Evolutionary conservation across 2,329 filamentous ascomycete genomes (phyloP).

Genomic region (Talaromyces sp.): DNA sequence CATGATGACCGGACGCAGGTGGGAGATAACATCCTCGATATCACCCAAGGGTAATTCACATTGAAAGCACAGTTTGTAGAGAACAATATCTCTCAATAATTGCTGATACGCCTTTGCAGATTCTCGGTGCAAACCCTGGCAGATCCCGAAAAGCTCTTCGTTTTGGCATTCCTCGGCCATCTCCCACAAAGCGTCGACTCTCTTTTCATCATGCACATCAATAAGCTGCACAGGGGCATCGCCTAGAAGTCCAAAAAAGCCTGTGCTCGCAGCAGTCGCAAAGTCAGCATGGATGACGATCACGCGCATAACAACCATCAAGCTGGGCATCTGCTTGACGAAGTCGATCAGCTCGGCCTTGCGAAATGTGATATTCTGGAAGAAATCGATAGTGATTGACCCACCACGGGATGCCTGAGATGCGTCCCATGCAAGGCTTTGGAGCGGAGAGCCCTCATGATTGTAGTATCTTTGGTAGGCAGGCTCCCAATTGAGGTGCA

Average conservation of each 20-base stretch:
- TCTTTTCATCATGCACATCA: not conserved
- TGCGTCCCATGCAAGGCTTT: not conserved
- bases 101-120: not conserved
- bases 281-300: not conserved
- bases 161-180: not conserved
- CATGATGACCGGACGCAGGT: not conserved
- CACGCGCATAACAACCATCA: not conserved
- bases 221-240: not conserved
- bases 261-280: not conserved
- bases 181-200: not conserved
- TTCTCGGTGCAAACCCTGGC: not conserved
- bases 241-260: not conserved
- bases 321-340: not conserved
- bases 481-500: not conserved
- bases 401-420: not conserved
- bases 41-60: not conserved
- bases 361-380: not conserved
- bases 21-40: not conserved
- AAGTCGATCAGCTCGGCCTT: not conserved
- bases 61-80: not conserved
- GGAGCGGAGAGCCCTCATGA: not conserved
- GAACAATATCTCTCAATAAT: not conserved
- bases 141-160: not conserved
- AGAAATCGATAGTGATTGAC: not conserved
- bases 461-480: not conserved